These are phyloP conservation scores for Arthroderma sp. DNA, from an alignment of 2,329 filamentous ascomycete genomes.

Conservation along the genomic window DNA sequence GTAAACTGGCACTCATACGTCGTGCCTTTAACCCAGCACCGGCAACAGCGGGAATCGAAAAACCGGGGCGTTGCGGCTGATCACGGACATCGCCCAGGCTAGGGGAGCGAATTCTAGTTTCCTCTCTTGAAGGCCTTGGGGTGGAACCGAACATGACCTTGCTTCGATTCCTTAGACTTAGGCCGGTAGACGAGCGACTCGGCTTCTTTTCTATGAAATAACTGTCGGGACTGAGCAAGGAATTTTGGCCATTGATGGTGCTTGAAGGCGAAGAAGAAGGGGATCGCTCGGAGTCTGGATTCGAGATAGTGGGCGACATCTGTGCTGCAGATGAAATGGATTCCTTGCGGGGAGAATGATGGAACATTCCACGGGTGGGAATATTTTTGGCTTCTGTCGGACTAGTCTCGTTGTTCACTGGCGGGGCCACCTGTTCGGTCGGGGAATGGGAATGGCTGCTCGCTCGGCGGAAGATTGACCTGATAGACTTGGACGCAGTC, in stretches of 20 bases:
- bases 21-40: conserved; percentile 66
- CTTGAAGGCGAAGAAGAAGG: conserved; percentile 22
- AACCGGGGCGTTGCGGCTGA: conserved; percentile 14
- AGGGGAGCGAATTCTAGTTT: conserved; percentile 15
- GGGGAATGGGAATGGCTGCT: background rate
- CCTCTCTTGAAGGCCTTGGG: conserved; percentile 11
- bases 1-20: conserved; percentile 60
- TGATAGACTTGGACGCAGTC: conserved; percentile 13
- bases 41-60: conserved; percentile 48
- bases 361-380: conserved; percentile 3
- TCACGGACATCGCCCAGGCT: conserved; percentile 15
- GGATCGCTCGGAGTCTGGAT: conserved; percentile 24
- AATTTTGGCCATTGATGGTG: conserved; percentile 14
- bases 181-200: conserved; percentile 13
- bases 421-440: background rate
- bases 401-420: background rate
- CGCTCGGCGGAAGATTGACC: conserved; percentile 14
- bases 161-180: conserved; percentile 14
- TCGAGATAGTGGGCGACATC: conserved; percentile 24
- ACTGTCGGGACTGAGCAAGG: conserved; percentile 5
- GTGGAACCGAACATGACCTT: conserved; percentile 16
- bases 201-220: conserved; percentile 8
- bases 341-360: conserved; percentile 12
- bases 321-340: conserved; percentile 25
- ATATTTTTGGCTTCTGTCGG: conserved; percentile 1